Evolutionary conservation across 1,284 basidiomycete species (phyloP).

Genomic region (Sporisorium reilianum): DNA sequence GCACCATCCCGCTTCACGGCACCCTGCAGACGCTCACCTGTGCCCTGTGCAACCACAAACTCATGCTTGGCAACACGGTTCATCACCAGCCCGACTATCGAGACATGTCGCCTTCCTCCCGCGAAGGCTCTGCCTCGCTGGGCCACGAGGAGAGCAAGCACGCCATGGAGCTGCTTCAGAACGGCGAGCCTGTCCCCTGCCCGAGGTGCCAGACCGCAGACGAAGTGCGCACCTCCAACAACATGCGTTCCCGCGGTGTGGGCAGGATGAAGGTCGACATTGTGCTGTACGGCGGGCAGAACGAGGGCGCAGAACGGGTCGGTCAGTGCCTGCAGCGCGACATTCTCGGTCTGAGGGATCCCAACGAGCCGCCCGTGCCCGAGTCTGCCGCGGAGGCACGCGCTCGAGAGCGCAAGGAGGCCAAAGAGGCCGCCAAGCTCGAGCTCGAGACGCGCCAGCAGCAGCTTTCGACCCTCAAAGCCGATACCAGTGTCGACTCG

Average conservation of each 20-base stretch:
- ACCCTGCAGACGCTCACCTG: constrained; percentile 84
- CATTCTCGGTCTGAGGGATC: constrained; percentile 65
- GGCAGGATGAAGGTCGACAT: constrained; percentile 87
- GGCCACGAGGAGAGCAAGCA: constrained; percentile 45
- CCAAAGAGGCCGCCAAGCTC: constrained; percentile 30
- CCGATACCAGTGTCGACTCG: constrained; percentile 35
- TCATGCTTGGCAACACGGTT: constrained; percentile 49
- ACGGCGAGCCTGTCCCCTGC: constrained; percentile 80
- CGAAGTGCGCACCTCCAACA: constrained; percentile 78
- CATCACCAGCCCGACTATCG: constrained; percentile 25
- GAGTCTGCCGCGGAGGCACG: constrained; percentile 57
- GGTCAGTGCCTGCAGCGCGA: constrained; percentile 67
- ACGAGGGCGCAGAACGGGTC: constrained; percentile 83
- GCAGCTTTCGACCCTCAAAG: constrained; percentile 14
- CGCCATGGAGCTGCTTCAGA: constrained; percentile 56
- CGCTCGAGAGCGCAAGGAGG: constrained; percentile 52
- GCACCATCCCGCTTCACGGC: constrained; percentile 91
- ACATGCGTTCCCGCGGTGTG: constrained; percentile 83
- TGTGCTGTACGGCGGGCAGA: constrained; percentile 92
- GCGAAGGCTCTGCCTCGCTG: constrained; percentile 38
- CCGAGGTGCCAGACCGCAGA: constrained; percentile 82
- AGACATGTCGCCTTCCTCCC: constrained; percentile 22
- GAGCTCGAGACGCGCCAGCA: constrained; percentile 17
- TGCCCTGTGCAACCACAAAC: constrained; percentile 78
- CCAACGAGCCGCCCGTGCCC: constrained; percentile 63